Evolutionary conservation across 257 asterid species (phyloP).

Genomic region (Petunia secreta): DNA sequence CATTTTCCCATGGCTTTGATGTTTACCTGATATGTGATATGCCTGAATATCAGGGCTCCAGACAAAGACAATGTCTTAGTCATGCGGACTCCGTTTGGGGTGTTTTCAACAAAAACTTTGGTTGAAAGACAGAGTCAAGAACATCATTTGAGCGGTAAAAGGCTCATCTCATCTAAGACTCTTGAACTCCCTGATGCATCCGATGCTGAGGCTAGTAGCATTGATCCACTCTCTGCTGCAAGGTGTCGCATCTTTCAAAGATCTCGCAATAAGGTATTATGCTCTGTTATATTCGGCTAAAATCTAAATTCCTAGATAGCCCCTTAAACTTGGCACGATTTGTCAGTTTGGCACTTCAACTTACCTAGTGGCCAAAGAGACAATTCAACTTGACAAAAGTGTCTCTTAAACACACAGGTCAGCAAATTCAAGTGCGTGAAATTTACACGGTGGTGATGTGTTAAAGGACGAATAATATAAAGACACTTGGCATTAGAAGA

Average conservation of each 20-base stretch:
- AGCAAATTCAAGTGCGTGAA: too few relatives aligned
- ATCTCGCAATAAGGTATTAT: constrained; percentile 57
- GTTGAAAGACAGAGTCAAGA: constrained; percentile 65
- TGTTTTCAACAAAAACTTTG: constrained; percentile 59
- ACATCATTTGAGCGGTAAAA: constrained; percentile 57
- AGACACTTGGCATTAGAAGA: too few relatives aligned
- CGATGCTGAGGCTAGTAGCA: constrained; percentile 47
- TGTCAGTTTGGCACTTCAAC: too few relatives aligned
- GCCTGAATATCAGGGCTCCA: constrained; percentile 64
- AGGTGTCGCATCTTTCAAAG: constrained; percentile 72
- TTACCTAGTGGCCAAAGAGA: too few relatives aligned
- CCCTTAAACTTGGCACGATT: too few relatives aligned
- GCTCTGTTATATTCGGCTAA: constrained; percentile 17
- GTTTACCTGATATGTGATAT: constrained; percentile 22
- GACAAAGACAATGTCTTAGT: constrained; percentile 74
- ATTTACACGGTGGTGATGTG: too few relatives aligned
- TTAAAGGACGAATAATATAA: too few relatives aligned
- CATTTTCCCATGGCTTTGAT: constrained; percentile 20
- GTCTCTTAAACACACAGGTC: too few relatives aligned
- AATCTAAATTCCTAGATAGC: too few relatives aligned
- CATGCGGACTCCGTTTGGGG: constrained; percentile 70
- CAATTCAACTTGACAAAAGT: too few relatives aligned
- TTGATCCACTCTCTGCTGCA: constrained; percentile 76
- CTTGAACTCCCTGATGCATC: constrained; percentile 56
- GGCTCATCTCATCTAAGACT: constrained; percentile 61